Conservation (phyloP, 176 grass and related monocot genomes). For the Phoenix dactylifera region DNA sequence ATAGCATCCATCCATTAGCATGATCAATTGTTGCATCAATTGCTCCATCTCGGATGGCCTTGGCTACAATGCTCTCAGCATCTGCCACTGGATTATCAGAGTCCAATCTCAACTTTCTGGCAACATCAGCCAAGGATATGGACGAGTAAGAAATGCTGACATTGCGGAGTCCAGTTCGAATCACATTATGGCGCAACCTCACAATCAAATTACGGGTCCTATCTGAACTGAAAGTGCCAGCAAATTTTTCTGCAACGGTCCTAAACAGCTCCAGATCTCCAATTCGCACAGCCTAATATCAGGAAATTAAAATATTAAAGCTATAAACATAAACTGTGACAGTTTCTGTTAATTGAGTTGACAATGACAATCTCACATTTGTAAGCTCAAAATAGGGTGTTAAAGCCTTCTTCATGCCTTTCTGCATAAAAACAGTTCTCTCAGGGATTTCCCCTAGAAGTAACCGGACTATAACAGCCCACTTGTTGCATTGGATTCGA, state of each 20-base stretch:
- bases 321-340: background rate
- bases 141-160: constrained; percentile 72
- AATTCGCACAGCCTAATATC: constrained; percentile 66
- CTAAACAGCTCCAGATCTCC: constrained; percentile 73
- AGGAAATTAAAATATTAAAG: constrained; percentile 4
- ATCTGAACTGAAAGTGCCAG: constrained; percentile 57
- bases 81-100: constrained; percentile 55
- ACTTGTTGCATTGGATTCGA: constrained; percentile 72
- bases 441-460: constrained; percentile 73
- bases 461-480: constrained; percentile 70
- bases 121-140: constrained; percentile 78
- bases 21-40: constrained; percentile 84
- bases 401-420: constrained; percentile 79
- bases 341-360: too few species aligned
- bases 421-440: constrained; percentile 84
- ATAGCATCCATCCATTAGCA: constrained; percentile 69
- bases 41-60: constrained; percentile 70
- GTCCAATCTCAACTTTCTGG: constrained; percentile 64
- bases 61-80: constrained; percentile 76
- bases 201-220: constrained; percentile 68
- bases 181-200: constrained; percentile 74
- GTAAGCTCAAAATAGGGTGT: constrained; percentile 80
- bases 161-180: constrained; percentile 77
- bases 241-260: constrained; percentile 65
- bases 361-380: constrained; percentile 36